These are phyloP conservation scores for Paramecium biaurelia DNA, from an alignment of 73 alveolate species.

Conservation along the genomic window DNA sequence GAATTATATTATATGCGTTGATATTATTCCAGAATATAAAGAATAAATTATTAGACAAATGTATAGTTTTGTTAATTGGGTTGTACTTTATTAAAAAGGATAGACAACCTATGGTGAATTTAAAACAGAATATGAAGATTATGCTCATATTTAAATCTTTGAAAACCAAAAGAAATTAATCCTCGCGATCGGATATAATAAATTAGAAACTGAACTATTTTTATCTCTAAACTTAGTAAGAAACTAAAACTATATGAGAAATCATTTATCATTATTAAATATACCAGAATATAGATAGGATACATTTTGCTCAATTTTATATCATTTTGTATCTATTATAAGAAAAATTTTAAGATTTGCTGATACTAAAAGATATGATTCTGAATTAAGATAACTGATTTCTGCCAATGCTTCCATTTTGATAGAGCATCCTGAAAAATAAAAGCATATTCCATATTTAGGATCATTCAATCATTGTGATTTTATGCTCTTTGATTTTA, in stretches of 20 bases:
- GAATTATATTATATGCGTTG: background rate
- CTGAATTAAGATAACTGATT: background rate
- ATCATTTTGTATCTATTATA: background rate
- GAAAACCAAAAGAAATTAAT: background rate
- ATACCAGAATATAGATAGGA: background rate
- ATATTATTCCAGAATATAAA: background rate
- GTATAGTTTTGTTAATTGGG: background rate
- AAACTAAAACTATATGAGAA: background rate
- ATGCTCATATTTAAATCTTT: background rate
- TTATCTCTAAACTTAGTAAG: background rate
- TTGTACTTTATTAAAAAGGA: background rate
- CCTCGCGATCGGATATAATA: background rate
- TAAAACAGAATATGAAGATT: background rate
- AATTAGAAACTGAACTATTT: background rate
- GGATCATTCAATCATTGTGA: background rate
- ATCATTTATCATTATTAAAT: background rate
- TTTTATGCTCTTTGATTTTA: background rate
- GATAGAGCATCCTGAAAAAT: slow-evolving; percentile 10
- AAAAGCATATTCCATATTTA: background rate
- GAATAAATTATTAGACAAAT: background rate
- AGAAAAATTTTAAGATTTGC: background rate
- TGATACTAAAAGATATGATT: background rate
- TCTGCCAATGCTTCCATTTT: background rate
- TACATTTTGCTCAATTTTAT: background rate
- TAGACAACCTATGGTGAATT: background rate